Evolutionary conservation across 2,329 filamentous ascomycete species (phyloP).

Genomic region (Ophiostoma sp.): DNA sequence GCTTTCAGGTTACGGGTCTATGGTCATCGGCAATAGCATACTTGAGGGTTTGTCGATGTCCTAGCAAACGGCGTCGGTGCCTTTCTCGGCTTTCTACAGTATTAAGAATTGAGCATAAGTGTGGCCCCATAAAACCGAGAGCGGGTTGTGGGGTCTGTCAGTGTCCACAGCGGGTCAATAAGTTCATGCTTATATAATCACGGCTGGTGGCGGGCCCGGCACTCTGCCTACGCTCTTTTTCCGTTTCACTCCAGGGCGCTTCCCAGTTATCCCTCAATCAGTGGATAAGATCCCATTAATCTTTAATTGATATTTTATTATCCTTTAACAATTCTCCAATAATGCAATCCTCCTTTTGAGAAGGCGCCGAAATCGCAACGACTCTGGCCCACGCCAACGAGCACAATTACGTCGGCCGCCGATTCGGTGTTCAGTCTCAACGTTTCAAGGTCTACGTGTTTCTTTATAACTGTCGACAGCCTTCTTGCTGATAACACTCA

Average conservation of each 20-base stretch:
- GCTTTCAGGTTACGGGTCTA: neutral
- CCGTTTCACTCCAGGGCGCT: neutral
- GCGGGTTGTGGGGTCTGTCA: neutral
- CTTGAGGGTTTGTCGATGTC: neutral
- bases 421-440: neutral
- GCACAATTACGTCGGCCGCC: constrained; percentile 9
- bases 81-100: neutral
- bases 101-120: neutral
- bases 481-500: neutral
- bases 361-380: constrained; percentile 13
- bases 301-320: neutral
- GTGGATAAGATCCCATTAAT: neutral
- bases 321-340: neutral
- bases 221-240: neutral
- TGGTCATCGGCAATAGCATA: neutral
- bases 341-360: constrained; percentile 11
- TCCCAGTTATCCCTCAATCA: constrained; percentile 15
- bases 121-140: neutral
- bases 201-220: too few relatives aligned
- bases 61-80: neutral
- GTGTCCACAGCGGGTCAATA: neutral
- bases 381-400: neutral
- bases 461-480: neutral
- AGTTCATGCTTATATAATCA: neutral
- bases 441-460: neutral